Base-by-base conservation (phyloP, 768 basidiomycete species). In the Heimioporus sp. region DNA sequence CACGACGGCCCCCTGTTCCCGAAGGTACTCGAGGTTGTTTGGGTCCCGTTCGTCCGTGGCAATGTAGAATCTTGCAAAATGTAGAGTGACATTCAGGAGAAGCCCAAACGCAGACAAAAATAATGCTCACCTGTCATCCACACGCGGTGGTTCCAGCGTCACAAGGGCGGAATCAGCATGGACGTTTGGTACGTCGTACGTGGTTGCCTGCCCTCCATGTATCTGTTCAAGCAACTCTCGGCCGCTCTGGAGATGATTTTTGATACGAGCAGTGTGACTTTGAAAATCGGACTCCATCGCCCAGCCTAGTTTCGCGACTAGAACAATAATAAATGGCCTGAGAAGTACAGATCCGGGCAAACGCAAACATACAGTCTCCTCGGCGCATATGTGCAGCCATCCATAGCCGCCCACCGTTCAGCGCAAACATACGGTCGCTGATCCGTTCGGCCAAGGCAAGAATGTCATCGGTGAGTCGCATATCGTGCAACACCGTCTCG, bases 371-470 rank as follows among this genome's bases (percentile, higher is more conserved):
- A 76, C 73, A 76, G 42, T 76, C 74, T 1, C 76, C 76, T 46
- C 74, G 66, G 36, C 74, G 73, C 76, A 76, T 76, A 28, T 76
- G 74, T 10, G 70, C 72, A 42, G 71, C 71, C 72, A 76, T 72
- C 76, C 74, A 76, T 16, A 69, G 53, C 10, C 73, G 65, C 11
- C 73, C 73, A 1, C 41, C 57, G 11, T 47, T 65, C 19, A 58
- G 6, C 12, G 59, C 47, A 3, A 48, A 52, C 70, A 76, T 71
- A n/a, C 72, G 72, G 5, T 58, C 17, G 2, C 55, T 63, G 21
- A 76, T 52, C 11, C 50, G 50, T 21, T 65, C 64, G 4, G 71
- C 72, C 41, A 76, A 60, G 2, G 58, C 52, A 5, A 66, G 46
- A n/a, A 72, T 39, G 15, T 54, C 43, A 5, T 66, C 58, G 21